phyloP scores from a whole-genome alignment of 1,284 basidiomycete genomes.

The Ganoderma sinense region DNA sequence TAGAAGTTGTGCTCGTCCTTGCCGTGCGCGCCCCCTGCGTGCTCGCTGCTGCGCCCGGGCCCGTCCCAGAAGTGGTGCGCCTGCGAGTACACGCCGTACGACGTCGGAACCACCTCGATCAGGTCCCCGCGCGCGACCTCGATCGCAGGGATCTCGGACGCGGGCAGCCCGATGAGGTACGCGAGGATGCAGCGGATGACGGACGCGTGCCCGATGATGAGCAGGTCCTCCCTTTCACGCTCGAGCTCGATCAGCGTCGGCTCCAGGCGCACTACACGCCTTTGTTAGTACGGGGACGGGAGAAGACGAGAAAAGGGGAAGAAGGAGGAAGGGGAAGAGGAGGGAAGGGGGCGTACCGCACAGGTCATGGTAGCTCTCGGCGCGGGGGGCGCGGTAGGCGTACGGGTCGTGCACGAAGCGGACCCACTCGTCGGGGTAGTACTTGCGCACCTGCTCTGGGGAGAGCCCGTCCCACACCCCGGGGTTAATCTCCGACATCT shows the following conservation, averaged over 20 bases:
- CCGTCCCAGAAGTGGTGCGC: conserved; percentile 95
- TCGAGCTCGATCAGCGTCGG: conserved; percentile 88
- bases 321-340: not conserved
- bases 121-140: conserved; percentile 93
- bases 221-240: conserved; percentile 78
- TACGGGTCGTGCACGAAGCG: conserved; percentile 94
- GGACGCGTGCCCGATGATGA: conserved; percentile 90
- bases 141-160: conserved; percentile 95
- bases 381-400: conserved; percentile 89
- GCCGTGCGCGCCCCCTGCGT: conserved; percentile 40
- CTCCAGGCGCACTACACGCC: conserved; percentile 71
- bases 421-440: conserved; percentile 95
- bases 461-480: conserved; percentile 96
- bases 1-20: conserved; percentile 81
- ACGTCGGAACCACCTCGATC: conserved; percentile 89
- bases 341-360: conserved; percentile 56
- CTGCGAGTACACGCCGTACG: conserved; percentile 88
- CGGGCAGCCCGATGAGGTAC: conserved; percentile 94
- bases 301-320: not conserved
- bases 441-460: conserved; percentile 88
- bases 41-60: conserved; percentile 61
- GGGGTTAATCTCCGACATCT: conserved; percentile 98
- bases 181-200: conserved; percentile 96
- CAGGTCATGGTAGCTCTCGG: conserved; percentile 94
- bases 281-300: not conserved